These are phyloP conservation scores for Helotiales sp. DNA, from an alignment of 2,329 filamentous ascomycete species.

Conservation along the genomic window DNA sequence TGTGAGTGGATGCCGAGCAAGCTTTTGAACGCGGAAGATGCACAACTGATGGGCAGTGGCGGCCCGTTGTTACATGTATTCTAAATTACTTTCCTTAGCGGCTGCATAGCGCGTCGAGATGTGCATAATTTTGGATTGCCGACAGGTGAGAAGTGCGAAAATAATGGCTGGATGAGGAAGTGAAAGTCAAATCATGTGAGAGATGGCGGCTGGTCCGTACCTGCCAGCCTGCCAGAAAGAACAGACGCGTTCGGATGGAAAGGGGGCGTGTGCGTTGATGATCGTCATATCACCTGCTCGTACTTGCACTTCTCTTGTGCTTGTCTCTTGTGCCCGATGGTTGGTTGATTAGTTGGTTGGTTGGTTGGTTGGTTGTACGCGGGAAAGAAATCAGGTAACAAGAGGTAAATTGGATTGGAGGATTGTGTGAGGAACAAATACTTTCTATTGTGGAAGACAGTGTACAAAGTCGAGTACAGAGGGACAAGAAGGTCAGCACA, in stretches of 20 bases:
- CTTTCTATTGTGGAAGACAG: not conserved
- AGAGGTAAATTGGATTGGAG: not conserved
- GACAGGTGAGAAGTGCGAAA: not conserved
- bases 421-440: not conserved
- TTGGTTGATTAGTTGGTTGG: no score
- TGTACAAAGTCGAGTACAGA: not conserved
- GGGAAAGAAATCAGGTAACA: slow-evolving; percentile 5
- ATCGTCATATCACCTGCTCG: not conserved
- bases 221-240: not conserved
- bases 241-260: not conserved
- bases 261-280: slow-evolving; percentile 6
- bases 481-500: not conserved
- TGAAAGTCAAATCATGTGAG: not conserved
- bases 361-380: slow-evolving; percentile 7
- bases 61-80: no score
- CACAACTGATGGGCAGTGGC: not conserved
- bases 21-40: not conserved
- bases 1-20: not conserved
- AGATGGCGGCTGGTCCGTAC: no score
- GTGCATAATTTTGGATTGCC: not conserved
- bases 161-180: not conserved
- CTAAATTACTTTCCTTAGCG: not conserved
- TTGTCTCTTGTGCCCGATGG: not conserved
- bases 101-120: not conserved
- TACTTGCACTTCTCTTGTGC: not conserved